Conservation (phyloP, 78 protist species). For the Trichosphaerium sp. region DNA sequence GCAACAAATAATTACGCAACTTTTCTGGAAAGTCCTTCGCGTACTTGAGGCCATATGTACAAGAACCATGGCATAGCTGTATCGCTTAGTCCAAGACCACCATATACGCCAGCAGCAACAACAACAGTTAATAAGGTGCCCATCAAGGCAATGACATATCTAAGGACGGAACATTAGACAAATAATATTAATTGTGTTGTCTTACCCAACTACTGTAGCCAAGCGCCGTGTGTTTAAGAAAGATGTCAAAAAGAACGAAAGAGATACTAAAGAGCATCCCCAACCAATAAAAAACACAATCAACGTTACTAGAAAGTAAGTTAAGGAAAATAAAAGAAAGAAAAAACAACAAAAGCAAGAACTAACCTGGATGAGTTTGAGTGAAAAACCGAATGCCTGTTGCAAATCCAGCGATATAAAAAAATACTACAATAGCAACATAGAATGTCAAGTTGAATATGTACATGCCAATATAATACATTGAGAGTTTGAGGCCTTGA, state of each 20-base stretch:
- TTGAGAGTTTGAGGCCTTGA: not conserved
- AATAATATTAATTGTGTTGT: too few relatives aligned
- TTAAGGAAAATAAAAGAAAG: too few relatives aligned
- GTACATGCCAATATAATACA: not conserved
- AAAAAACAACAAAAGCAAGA: too few relatives aligned
- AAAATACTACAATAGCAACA: not conserved
- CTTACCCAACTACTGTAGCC: constrained; percentile 38
- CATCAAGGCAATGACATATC: constrained; percentile 42
- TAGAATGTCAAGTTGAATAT: not conserved
- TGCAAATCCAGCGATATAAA: not conserved
- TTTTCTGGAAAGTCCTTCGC: too few relatives aligned
- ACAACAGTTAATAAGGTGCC: constrained; percentile 25
- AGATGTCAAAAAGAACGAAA: constrained; percentile 37
- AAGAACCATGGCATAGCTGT: too few relatives aligned
- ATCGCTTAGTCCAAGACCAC: too few relatives aligned
- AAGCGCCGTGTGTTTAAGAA: constrained; percentile 17
- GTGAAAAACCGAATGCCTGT: not conserved
- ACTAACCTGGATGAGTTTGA: constrained; percentile 8
- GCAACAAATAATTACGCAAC: not conserved
- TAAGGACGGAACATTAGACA: too few relatives aligned
- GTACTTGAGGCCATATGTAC: too few relatives aligned
- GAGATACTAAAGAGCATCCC: constrained; percentile 29
- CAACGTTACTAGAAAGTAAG: too few relatives aligned
- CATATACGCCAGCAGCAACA: constrained; percentile 4
- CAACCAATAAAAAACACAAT: constrained; percentile 35